Evolutionary conservation across 2,329 filamentous ascomycete species (phyloP).

Genomic region (Septoria linicola): DNA sequence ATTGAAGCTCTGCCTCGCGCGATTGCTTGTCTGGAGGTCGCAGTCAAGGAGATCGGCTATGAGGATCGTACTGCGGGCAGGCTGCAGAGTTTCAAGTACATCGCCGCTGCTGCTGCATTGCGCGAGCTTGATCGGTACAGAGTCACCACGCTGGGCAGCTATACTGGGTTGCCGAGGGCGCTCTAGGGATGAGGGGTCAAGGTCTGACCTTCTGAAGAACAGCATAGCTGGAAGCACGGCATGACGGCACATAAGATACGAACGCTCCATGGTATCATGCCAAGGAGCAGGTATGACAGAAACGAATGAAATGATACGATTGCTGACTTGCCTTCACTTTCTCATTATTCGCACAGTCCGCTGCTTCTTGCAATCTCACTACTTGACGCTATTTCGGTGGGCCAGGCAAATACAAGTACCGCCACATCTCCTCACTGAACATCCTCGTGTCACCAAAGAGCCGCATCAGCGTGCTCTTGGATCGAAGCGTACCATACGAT

Average conservation of each 20-base stretch:
- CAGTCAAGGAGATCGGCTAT: conserved; percentile 39
- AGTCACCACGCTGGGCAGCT: conserved; percentile 24
- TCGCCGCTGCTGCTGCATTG: conserved; percentile 53
- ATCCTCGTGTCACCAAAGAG: conserved; percentile 20
- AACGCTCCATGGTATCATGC: no score
- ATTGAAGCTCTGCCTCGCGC: conserved; percentile 50
- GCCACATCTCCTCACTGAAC: conserved; percentile 18
- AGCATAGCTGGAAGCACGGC: no score
- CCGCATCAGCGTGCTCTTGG: neutral
- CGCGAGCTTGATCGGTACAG: conserved; percentile 47
- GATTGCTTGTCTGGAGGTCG: conserved; percentile 52
- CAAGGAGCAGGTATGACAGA: no score
- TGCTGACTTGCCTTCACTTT: no score
- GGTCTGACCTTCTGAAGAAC: no score
- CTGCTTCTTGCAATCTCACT: neutral
- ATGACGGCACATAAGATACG: no score
- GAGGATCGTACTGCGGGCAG: conserved; percentile 37
- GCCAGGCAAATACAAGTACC: conserved; percentile 9
- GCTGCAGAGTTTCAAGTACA: conserved; percentile 54
- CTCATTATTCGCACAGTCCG: no score
- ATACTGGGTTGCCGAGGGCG: conserved; percentile 8
- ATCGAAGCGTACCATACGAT: neutral
- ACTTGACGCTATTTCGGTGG: neutral
- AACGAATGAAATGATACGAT: no score
- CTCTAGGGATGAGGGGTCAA: no score